Evolutionary conservation across 2,329 filamentous ascomycete genomes (phyloP), one percentile per base, ranked within the genome.

Genomic region (Hypoxylon rubiginosum): DNA sequence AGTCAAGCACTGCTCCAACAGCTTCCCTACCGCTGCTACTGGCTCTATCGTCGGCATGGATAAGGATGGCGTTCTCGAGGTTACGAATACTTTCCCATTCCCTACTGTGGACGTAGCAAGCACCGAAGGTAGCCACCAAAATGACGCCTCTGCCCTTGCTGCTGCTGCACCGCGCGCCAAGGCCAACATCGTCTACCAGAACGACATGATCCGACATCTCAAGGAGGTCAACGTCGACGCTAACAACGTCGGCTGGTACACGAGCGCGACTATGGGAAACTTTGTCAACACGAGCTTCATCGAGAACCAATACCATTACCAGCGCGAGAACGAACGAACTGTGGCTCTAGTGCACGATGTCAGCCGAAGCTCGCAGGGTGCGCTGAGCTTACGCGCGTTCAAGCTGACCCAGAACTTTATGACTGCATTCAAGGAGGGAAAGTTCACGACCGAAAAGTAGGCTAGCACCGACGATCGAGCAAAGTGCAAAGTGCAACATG

Each of bases 201-300:
- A 89, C 72, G 96, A 99, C 82, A 98, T 98, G 95, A 95, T 99
- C 81, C 92, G 94, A 77, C 94, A 96, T 81, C 84, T 98, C 69
- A 92, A 95, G 80, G 96, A 98, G 82, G 96, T 99, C 77, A 99
- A 98, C 80, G 92, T 98, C 65, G 96, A 99, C 80, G 96, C 96
- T 72, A 97, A 98, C 85, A 97, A 93, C 76, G 93, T 97, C 66
- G 96, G 96, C 76, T 99, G 94, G 94, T 99, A 99, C 84, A 97
- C 94, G 64, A 97, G 94, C 84, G 93, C 94, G 70, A 97, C 94
- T 81, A 97, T 99, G 92, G 96, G 96, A 81, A 98, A 97, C 86
- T 98, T 98, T 75, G 87, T 98, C 85, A 97, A 94, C 85, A 81
- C 92, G 78, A 92, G 91, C 85, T 94, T 97, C 78, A 92, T 99